Percentiles rank a stretch among this genome's conserved stretches.
Conservation (phyloP, 306 rosid genomes). For the Fragaria nilgerrensis region DNA sequence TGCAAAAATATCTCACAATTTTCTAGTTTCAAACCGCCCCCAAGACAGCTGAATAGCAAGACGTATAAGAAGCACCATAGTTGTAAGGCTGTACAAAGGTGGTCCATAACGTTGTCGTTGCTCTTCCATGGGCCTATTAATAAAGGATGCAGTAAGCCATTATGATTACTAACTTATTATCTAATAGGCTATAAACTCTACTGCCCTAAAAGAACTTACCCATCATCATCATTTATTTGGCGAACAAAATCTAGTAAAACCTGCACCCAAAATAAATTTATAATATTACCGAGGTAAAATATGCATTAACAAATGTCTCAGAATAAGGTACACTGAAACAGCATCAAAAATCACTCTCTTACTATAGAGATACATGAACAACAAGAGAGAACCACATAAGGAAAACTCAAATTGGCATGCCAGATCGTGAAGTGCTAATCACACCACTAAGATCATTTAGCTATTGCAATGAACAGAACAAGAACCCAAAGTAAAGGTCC, state of each 20-base stretch:
- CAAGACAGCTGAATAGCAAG: slow-evolving; percentile 63
- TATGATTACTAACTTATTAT: background rate
- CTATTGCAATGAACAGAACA: too few species aligned
- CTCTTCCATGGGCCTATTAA: slow-evolving; percentile 95
- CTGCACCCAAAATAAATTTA: slow-evolving; percentile 41
- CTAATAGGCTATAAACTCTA: background rate
- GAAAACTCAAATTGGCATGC: too few species aligned
- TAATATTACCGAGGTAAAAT: too few species aligned
- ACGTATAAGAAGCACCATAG: slow-evolving; percentile 60
- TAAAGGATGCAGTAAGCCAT: slow-evolving; percentile 6
- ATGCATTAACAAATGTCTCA: background rate
- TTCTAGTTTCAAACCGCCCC: slow-evolving; percentile 59
- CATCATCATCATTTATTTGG: slow-evolving; percentile 87
- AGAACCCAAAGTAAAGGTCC: too few species aligned
- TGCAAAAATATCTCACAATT: slow-evolving; percentile 56
- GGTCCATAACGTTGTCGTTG: slow-evolving; percentile 97
- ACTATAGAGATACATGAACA: too few species aligned
- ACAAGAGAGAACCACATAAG: too few species aligned
- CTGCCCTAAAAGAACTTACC: slow-evolving; percentile 46
- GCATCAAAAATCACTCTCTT: background rate
- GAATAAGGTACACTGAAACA: background rate
- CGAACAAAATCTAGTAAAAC: slow-evolving; percentile 85
- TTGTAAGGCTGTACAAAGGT: slow-evolving; percentile 77
- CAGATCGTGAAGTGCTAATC: too few species aligned
- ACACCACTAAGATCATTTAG: too few species aligned